These are phyloP conservation scores for Podospora anserina DNA, from an alignment of 495 filamentous ascomycete species.

Conservation along the genomic window DNA sequence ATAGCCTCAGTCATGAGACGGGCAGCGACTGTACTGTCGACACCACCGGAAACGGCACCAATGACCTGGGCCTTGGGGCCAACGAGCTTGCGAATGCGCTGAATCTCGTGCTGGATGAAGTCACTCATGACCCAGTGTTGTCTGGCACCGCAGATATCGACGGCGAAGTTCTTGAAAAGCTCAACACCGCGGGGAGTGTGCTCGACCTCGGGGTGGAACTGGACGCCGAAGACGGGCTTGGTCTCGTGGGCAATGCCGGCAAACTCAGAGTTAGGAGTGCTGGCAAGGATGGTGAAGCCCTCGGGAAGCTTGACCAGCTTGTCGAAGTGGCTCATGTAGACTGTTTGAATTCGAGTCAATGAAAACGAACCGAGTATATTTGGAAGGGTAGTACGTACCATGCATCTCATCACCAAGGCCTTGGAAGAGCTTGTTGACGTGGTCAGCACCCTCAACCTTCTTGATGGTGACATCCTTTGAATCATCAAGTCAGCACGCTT, in stretches of 20 bases:
- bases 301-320: constrained; percentile 72
- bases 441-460: constrained; percentile 33
- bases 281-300: constrained; percentile 68
- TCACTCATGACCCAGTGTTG: constrained; percentile 79
- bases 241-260: constrained; percentile 75
- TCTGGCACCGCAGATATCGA: constrained; percentile 69
- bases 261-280: constrained; percentile 66
- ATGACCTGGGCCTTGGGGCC: constrained; percentile 78
- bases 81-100: constrained; percentile 70
- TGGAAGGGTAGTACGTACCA: background rate
- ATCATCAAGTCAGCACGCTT: background rate
- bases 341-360: constrained; percentile 9
- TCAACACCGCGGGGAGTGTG: constrained; percentile 62
- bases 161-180: constrained; percentile 75
- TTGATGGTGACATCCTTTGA: constrained; percentile 39
- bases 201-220: constrained; percentile 86
- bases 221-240: constrained; percentile 66
- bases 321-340: constrained; percentile 88
- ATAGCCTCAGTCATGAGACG: constrained; percentile 59
- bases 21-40: constrained; percentile 88
- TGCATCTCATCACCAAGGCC: constrained; percentile 61
- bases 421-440: constrained; percentile 70
- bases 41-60: constrained; percentile 83
- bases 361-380: background rate
- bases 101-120: constrained; percentile 76